phyloP scores from a whole-genome alignment of 345 rosid genomes.

The Ricinus communis region DNA sequence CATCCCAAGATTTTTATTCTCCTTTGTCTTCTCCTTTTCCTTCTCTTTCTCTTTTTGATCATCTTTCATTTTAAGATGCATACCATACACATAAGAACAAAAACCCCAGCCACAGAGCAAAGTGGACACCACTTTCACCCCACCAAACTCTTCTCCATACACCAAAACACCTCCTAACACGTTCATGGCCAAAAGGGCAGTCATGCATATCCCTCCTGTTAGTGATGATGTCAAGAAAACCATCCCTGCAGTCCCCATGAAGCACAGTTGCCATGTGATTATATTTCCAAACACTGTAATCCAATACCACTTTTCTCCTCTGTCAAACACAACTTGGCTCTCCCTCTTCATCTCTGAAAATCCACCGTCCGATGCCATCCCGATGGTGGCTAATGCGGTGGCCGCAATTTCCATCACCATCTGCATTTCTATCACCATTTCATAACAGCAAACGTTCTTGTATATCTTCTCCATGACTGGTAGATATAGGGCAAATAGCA shows the following conservation, averaged over 20 bases:
- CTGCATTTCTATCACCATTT: slow-evolving; percentile 91
- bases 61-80: slow-evolving; percentile 37
- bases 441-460: slow-evolving; percentile 53
- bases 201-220: slow-evolving; percentile 90
- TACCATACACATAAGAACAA: slow-evolving; percentile 71
- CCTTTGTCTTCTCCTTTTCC: slow-evolving; percentile 5
- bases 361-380: slow-evolving; percentile 30
- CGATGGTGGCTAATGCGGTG: slow-evolving; percentile 23
- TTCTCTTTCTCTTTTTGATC: background rate
- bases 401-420: slow-evolving; percentile 50
- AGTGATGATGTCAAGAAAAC: slow-evolving; percentile 79
- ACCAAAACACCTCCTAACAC: slow-evolving; percentile 79
- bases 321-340: slow-evolving; percentile 21
- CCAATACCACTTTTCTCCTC: slow-evolving; percentile 25
- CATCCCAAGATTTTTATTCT: slow-evolving; percentile 6
- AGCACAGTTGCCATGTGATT: slow-evolving; percentile 85
- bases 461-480: slow-evolving; percentile 76
- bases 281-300: slow-evolving; percentile 33
- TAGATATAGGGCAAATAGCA: slow-evolving; percentile 70
- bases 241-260: slow-evolving; percentile 90
- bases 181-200: slow-evolving; percentile 75
- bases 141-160: slow-evolving; percentile 66
- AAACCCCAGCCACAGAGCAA: slow-evolving; percentile 84
- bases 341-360: slow-evolving; percentile 26
- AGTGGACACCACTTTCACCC: slow-evolving; percentile 76